Conservation (phyloP, 2,329 filamentous ascomycete species). For the Hypomyces perniciosus region DNA sequence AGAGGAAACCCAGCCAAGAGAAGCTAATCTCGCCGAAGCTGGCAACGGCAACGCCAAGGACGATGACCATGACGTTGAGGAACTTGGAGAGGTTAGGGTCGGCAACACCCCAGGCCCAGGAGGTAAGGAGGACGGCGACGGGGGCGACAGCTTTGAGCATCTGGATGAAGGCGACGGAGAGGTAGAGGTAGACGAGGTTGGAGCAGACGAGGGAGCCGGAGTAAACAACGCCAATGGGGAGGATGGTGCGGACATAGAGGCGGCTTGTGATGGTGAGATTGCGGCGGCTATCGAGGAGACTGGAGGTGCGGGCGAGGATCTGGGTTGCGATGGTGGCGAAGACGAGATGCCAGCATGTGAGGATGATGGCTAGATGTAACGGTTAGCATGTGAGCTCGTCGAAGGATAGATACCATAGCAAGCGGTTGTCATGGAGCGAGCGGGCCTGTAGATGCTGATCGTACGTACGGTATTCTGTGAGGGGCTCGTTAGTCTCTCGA, state of each 20-base stretch:
- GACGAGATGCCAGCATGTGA: slow-evolving; percentile 62
- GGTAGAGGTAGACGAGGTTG: slow-evolving; percentile 62
- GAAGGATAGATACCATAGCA: neutral
- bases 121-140: slow-evolving; percentile 59
- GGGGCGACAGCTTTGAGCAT: slow-evolving; percentile 66
- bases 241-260: slow-evolving; percentile 56
- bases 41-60: slow-evolving; percentile 46
- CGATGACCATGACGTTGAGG: slow-evolving; percentile 46
- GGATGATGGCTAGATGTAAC: slow-evolving; percentile 41
- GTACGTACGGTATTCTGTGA: slow-evolving; percentile 20
- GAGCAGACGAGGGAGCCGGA: slow-evolving; percentile 60
- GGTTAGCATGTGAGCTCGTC: neutral
- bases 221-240: slow-evolving; percentile 62
- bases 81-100: slow-evolving; percentile 40
- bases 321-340: slow-evolving; percentile 63
- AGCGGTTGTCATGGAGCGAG: neutral
- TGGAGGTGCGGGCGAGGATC: slow-evolving; percentile 57
- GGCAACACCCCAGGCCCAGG: slow-evolving; percentile 53
- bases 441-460: neutral
- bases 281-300: slow-evolving; percentile 56
- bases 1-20: slow-evolving; percentile 58
- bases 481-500: slow-evolving; percentile 2
- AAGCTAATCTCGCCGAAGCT: slow-evolving; percentile 63
- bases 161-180: slow-evolving; percentile 63
- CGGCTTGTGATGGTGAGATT: slow-evolving; percentile 54